phyloP scores from a whole-genome alignment of 371 early-diverging fungal species.

The Amoeboaphelidium protococcarum region DNA sequence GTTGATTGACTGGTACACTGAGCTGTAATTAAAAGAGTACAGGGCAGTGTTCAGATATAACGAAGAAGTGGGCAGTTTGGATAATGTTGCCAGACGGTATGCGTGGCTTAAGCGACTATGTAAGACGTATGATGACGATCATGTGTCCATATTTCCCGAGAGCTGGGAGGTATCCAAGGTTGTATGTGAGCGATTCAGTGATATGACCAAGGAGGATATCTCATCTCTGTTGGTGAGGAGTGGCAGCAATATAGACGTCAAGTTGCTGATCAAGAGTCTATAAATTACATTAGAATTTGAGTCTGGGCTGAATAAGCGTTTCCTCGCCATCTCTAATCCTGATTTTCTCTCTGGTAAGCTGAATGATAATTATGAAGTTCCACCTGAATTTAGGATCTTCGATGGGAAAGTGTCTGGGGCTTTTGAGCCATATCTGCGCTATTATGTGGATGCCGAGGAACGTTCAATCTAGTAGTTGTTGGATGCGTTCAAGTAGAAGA shows the following conservation, averaged over 20 bases:
- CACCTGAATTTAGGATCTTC: too few species aligned
- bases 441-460: constrained; percentile 60
- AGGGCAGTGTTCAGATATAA: constrained; percentile 39
- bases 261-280: constrained; percentile 35
- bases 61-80: constrained; percentile 41
- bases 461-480: constrained; percentile 30
- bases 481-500: constrained; percentile 13
- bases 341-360: too few species aligned
- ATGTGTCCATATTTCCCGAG: constrained; percentile 45
- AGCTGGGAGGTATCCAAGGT: constrained; percentile 46
- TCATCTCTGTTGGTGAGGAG: constrained; percentile 18
- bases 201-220: constrained; percentile 25
- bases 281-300: constrained; percentile 72
- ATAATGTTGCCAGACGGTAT: constrained; percentile 60
- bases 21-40: constrained; percentile 57
- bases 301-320: constrained; percentile 41
- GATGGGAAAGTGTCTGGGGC: constrained; percentile 39
- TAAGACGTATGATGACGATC: constrained; percentile 57
- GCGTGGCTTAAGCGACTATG: constrained; percentile 68
- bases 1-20: constrained; percentile 47
- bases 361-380: too few species aligned
- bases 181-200: constrained; percentile 45
- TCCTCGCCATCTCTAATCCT: constrained; percentile 4
- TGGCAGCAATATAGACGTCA: constrained; percentile 29
- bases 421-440: constrained; percentile 58